Evolutionary conservation across 139 green algal genomes (phyloP).

Genomic region (Auxenochlorella pyrenoidosa): DNA sequence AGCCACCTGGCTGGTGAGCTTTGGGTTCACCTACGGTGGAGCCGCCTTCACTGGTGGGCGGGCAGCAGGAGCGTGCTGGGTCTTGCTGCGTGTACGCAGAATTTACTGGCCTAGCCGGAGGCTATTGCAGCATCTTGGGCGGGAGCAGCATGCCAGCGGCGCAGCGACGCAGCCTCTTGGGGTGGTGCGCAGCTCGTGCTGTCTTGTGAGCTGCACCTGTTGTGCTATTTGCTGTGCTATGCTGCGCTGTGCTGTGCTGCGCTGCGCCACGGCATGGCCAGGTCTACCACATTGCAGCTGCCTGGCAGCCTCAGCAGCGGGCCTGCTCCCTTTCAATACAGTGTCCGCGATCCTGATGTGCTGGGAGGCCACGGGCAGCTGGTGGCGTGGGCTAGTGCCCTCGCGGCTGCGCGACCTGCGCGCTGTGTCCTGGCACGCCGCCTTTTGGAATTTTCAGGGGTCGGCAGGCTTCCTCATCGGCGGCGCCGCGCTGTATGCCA

Average conservation of each 20-base stretch:
- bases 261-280: too few species aligned
- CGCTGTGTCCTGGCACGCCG: neutral
- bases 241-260: neutral
- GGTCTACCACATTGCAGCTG: too few species aligned
- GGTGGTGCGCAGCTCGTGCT: too few species aligned
- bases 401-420: neutral
- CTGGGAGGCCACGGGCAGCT: constrained; percentile 13
- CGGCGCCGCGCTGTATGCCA: constrained; percentile 1
- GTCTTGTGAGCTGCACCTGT: too few species aligned
- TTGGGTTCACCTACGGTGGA: constrained; percentile 22
- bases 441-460: constrained; percentile 24
- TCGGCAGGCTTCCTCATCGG: constrained; percentile 25
- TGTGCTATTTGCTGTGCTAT: neutral
- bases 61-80: too few species aligned
- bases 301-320: too few species aligned
- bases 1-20: neutral
- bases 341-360: neutral
- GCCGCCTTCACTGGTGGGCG: constrained; percentile 12
- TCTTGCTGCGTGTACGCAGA: too few species aligned
- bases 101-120: too few species aligned
- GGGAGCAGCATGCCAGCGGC: too few species aligned
- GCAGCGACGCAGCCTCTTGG: too few species aligned
- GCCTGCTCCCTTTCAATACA: neutral
- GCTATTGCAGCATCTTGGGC: too few species aligned
- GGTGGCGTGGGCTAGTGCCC: constrained; percentile 2